Conservation (phyloP, 768 basidiomycete genomes). For the Kwoniella botswanensis region DNA sequence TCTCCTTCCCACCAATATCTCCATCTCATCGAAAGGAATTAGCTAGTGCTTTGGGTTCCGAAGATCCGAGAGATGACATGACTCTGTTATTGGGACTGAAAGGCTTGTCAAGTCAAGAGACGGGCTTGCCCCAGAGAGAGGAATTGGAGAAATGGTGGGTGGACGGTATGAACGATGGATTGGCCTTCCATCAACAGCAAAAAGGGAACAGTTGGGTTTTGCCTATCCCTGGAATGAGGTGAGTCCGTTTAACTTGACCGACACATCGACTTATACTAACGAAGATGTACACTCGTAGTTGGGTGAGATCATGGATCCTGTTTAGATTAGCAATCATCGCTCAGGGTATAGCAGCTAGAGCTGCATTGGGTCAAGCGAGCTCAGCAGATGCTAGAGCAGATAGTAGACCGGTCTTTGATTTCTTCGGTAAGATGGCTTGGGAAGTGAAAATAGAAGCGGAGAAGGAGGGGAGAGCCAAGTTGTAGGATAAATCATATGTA, state of each 20-base stretch:
- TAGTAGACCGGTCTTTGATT: slow-evolving; percentile 57
- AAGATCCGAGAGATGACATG: slow-evolving; percentile 55
- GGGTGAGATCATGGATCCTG: slow-evolving; percentile 36
- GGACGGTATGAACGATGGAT: slow-evolving; percentile 49
- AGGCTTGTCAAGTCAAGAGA: slow-evolving; percentile 62
- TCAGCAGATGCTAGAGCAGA: slow-evolving; percentile 71
- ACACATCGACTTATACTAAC: too few species aligned
- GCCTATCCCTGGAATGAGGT: slow-evolving; percentile 78
- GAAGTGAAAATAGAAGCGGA: slow-evolving; percentile 56
- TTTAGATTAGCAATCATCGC: slow-evolving; percentile 73
- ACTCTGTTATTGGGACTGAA: slow-evolving; percentile 68
- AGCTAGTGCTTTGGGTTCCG: slow-evolving; percentile 49
- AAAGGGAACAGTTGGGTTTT: slow-evolving; percentile 62
- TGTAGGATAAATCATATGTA: slow-evolving; percentile 24
- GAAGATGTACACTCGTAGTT: slow-evolving; percentile 8
- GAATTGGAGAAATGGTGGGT: slow-evolving; percentile 80
- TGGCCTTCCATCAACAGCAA: slow-evolving; percentile 28
- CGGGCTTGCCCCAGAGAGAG: slow-evolving; percentile 72
- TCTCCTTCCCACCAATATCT: slow-evolving; percentile 60
- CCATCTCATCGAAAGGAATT: slow-evolving; percentile 35
- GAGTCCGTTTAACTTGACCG: slow-evolving; percentile 72
- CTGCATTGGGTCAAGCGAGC: slow-evolving; percentile 83
- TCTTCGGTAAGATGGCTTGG: slow-evolving; percentile 70
- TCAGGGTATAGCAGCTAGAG: slow-evolving; percentile 88
- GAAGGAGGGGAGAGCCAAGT: slow-evolving; percentile 37